These are phyloP conservation scores for Dryadomyces sulphureus DNA, from an alignment of 2,329 filamentous ascomycete genomes.

Conservation along the genomic window DNA sequence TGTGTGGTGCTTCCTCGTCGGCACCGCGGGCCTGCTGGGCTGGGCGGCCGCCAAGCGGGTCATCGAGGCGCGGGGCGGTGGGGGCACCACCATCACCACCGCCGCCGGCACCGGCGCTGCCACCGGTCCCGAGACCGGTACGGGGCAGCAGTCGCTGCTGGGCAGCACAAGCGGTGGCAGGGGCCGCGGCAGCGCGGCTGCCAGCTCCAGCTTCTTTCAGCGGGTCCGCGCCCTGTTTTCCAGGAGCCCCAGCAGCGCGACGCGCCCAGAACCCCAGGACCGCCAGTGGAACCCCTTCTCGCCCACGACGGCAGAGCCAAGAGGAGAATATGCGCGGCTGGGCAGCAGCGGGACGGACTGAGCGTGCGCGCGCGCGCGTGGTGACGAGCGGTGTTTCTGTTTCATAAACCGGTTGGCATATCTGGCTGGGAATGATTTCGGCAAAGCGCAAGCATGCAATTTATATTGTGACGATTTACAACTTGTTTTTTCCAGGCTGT, in stretches of 20 bases:
- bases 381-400: too few relatives aligned
- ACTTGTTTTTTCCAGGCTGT: not conserved
- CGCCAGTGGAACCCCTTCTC: constrained; percentile 3
- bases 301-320: constrained; percentile 1
- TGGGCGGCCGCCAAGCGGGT: constrained; percentile 42
- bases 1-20: constrained; percentile 48
- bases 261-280: not conserved
- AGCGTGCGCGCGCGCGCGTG: not conserved
- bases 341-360: not conserved
- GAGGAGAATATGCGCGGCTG: constrained; percentile 10
- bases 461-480: not conserved
- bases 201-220: not conserved
- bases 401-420: too few relatives aligned
- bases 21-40: constrained; percentile 40
- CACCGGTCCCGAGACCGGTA: too few relatives aligned
- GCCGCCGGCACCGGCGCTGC: too few relatives aligned
- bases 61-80: constrained; percentile 23
- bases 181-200: not conserved
- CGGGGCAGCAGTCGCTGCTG: constrained; percentile 4
- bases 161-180: too few relatives aligned
- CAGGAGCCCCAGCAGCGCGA: not conserved
- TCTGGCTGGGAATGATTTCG: not conserved
- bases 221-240: not conserved
- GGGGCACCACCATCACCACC: not conserved
- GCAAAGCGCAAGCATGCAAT: not conserved